phyloP scores from a whole-genome alignment of 306 rosid species.

The Benincasa hispida region DNA sequence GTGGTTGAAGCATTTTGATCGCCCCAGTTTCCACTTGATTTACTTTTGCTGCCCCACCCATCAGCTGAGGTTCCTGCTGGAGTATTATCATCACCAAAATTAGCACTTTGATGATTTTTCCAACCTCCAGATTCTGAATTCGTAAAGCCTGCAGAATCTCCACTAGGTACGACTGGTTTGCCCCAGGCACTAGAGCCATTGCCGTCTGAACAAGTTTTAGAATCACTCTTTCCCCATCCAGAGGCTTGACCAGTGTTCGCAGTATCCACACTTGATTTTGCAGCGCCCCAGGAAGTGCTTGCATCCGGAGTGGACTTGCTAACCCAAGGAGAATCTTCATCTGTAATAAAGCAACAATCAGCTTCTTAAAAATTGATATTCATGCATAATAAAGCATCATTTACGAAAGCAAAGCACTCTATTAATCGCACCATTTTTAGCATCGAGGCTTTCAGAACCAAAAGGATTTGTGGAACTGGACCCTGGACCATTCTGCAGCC shows the following conservation, averaged over 20 bases:
- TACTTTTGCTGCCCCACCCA: constrained; percentile 8
- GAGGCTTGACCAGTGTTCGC: constrained; percentile 26
- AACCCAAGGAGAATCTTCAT: constrained; percentile 45
- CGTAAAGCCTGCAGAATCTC: constrained; percentile 10
- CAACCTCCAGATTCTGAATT: constrained; percentile 18
- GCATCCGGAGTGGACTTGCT: constrained; percentile 31
- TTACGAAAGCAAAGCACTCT: neutral
- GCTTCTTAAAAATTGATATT: neutral
- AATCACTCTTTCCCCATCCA: constrained; percentile 37
- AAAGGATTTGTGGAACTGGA: constrained; percentile 29
- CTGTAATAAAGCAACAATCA: neutral
- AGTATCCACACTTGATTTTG: constrained; percentile 18
- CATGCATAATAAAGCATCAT: neutral
- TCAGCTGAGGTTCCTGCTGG: constrained; percentile 8
- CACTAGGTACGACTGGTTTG: constrained; percentile 17
- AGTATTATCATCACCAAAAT: constrained; percentile 7
- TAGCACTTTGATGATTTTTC: constrained; percentile 13
- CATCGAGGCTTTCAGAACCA: constrained; percentile 27
- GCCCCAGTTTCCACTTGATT: constrained; percentile 6
- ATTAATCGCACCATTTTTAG: constrained; percentile 20
- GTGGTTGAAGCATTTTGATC: constrained; percentile 6
- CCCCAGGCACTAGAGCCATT: constrained; percentile 19
- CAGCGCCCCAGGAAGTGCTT: constrained; percentile 62
- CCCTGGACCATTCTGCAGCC: constrained; percentile 33
- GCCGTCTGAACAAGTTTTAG: constrained; percentile 19